phyloP scores from a whole-genome alignment of 371 early-diverging fungal genomes.

The Syncephalastrum monosporum region DNA sequence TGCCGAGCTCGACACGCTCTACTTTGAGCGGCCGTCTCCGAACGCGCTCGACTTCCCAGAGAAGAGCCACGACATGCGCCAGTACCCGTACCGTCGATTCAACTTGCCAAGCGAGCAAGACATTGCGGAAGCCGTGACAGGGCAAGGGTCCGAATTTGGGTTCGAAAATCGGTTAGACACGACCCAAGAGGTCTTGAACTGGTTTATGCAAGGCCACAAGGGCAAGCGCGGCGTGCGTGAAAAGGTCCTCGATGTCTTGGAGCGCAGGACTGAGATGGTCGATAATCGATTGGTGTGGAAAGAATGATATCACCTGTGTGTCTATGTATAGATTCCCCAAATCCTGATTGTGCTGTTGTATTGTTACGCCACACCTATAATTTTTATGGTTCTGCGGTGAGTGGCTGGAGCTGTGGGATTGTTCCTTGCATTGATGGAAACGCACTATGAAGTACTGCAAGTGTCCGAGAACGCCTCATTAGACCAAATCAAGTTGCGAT shows the following conservation, averaged over 20 bases:
- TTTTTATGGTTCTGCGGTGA: no score
- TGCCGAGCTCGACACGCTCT: conserved; percentile 55
- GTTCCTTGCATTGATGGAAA: conserved; percentile 22
- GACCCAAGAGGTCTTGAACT: conserved; percentile 65
- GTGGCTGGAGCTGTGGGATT: no score
- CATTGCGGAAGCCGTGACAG: conserved; percentile 58
- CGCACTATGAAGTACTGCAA: conserved; percentile 42
- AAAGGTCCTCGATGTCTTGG: conserved; percentile 64
- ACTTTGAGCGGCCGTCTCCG: conserved; percentile 50
- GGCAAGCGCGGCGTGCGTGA: conserved; percentile 62
- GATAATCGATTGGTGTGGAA: conserved; percentile 5
- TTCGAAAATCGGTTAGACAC: conserved; percentile 45
- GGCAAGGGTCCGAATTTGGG: conserved; percentile 59
- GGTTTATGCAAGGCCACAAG: conserved; percentile 56
- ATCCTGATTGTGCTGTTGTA: no score
- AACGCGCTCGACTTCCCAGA: conserved; percentile 30
- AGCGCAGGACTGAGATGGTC: conserved; percentile 48
- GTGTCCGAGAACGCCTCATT: conserved; percentile 36
- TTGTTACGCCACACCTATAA: no score
- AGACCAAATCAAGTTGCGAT: conserved; percentile 46
- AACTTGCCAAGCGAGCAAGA: conserved; percentile 81
- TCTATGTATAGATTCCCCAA: no score
- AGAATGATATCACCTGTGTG: no score
- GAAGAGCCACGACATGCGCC: conserved; percentile 25
- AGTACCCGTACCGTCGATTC: conserved; percentile 75